These are phyloP conservation scores for Saccharum spontaneum DNA, from an alignment of 176 grass and related monocot species.

Conservation along the genomic window DNA sequence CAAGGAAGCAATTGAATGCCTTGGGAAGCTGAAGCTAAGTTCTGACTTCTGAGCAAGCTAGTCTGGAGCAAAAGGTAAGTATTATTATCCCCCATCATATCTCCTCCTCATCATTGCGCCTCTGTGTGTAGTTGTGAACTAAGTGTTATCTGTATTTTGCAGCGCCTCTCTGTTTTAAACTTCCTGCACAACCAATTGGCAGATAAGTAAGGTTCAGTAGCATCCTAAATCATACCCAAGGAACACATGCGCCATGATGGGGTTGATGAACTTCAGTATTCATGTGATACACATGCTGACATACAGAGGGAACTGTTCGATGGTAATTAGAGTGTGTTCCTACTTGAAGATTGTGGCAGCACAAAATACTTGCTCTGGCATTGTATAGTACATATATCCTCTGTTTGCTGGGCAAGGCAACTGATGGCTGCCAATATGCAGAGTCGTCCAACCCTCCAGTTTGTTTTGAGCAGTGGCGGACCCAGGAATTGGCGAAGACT, in stretches of 20 bases:
- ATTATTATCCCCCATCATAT: neutral
- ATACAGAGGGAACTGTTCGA: neutral
- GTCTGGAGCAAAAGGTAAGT: neutral
- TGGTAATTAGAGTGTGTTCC: neutral
- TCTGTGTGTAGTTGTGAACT: neutral
- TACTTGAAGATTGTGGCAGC: neutral
- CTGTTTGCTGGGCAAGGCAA: neutral
- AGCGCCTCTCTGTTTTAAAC: constrained; percentile 63
- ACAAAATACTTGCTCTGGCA: neutral
- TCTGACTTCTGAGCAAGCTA: no score
- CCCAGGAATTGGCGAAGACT: no score
- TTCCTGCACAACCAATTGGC: constrained; percentile 67
- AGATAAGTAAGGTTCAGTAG: constrained; percentile 35
- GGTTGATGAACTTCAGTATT: neutral
- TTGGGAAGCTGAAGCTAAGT: no score
- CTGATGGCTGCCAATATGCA: constrained; percentile 2
- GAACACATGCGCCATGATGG: neutral
- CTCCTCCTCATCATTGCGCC: neutral
- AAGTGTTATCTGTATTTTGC: constrained; percentile 16
- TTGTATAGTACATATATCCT: constrained; percentile 8
- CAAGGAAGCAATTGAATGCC: neutral
- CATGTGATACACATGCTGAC: neutral
- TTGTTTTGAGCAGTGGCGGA: neutral
- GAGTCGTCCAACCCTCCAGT: neutral
- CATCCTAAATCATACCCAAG: neutral